These are phyloP conservation scores for Ceratocystis colombiana DNA, from an alignment of 2,329 filamentous ascomycete genomes.

Conservation along the genomic window DNA sequence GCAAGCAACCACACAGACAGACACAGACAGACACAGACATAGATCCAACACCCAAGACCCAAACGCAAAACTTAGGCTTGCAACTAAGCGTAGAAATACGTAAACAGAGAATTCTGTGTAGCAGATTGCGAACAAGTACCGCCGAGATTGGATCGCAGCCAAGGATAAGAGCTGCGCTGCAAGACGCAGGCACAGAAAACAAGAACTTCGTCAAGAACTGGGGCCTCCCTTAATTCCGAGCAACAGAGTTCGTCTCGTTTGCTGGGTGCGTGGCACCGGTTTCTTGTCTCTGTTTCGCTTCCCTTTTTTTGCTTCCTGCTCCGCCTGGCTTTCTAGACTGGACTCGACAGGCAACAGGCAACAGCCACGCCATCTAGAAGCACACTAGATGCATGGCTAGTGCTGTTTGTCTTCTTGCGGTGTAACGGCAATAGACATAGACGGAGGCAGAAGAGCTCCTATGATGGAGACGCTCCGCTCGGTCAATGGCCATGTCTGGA, in stretches of 20 bases:
- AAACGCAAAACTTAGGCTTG: too few relatives aligned
- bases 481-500: too few relatives aligned
- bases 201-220: not conserved
- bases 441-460: not conserved
- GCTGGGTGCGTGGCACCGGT: not conserved
- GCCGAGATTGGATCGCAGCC: not conserved
- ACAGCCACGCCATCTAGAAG: not conserved
- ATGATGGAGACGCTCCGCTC: too few relatives aligned
- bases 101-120: not conserved
- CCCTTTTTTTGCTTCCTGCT: not conserved
- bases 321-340: not conserved
- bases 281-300: not conserved
- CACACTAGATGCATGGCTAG: not conserved
- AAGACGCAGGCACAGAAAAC: not conserved
- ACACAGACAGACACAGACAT: not conserved
- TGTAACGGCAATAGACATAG: not conserved
- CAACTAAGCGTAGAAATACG: not conserved
- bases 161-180: not conserved
- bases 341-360: not conserved
- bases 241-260: not conserved
- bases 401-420: not conserved
- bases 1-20: slow-evolving; percentile 10
- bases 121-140: not conserved
- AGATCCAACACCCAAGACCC: not conserved
- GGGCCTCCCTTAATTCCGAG: not conserved